Base-by-base conservation (phyloP, 257 asterid species). In the Gentiana dahurica region DNA sequence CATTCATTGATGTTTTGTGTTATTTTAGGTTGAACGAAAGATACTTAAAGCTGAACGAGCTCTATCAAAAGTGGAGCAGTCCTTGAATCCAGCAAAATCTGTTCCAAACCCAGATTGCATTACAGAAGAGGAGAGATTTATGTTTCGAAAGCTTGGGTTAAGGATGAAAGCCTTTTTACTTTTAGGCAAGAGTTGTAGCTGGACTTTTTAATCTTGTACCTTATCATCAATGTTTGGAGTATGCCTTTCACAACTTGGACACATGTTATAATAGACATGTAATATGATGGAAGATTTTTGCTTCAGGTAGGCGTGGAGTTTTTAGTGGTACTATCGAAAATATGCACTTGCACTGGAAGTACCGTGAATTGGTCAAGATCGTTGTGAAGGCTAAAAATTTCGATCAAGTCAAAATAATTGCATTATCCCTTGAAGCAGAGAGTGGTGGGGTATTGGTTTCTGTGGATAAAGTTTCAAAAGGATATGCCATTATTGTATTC, bases 331-430 rank as follows among this genome's bases (percentile, higher is more conserved):
- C 99, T 0, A 95, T 92, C 63, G 99, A 92, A 74, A 92, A 92
- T 78, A 88, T 88, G 99, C 99, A 92, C 76, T 79, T 92, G 71
- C 99, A 92, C 68, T 92, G 97, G 99, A 92, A 92, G 65, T 88
- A 88, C 71, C 76, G 97, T 34, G 97, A 92, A 77, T 61, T 92
- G 77, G 76, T 92, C 50, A 88, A 92, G 75, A 83, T 92, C 70
- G 68, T 88, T 38, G 94, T 92, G 15, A 88, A 92, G 71, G 91
- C 89, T 45, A 84, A 68, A 70, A 73, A 69, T 64, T 66, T 88
- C 44, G 95, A 80, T 48, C 84, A 88, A 71, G 97, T 82, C 48
- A 80, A 77, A 75, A 71, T 65, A 62, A 92, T 88, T 51, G 97
- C 97, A 47, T 65, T 88, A 10, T 73, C 97, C 54, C 97, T 88